Conservation (phyloP, 2,329 filamentous ascomycete species). For the Aspergillus pseudoviridinutans region DNA sequence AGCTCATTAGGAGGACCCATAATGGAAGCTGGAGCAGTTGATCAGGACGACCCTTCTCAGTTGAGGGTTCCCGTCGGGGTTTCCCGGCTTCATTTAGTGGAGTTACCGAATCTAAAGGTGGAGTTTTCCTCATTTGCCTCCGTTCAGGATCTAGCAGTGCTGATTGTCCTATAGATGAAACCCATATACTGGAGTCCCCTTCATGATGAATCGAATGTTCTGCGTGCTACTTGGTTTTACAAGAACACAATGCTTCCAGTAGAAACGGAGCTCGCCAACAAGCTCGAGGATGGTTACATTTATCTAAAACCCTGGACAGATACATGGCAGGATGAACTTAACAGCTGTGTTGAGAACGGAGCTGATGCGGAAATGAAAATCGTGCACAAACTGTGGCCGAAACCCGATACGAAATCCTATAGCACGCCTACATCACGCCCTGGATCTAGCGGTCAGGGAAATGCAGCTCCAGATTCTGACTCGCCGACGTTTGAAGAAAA, state of each 20-base stretch:
- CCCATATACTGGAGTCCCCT: conserved; percentile 97
- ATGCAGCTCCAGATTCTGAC: conserved; percentile 1
- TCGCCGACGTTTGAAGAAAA: conserved; percentile 32
- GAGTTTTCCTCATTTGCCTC: neutral
- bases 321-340: conserved; percentile 88
- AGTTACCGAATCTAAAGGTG: conserved; percentile 65
- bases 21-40: conserved; percentile 10
- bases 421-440: conserved; percentile 26
- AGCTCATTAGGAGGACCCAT: conserved; percentile 9
- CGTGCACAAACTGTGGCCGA: conserved; percentile 75
- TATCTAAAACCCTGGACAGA: conserved; percentile 85
- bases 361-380: conserved; percentile 89
- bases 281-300: conserved; percentile 84
- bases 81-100: conserved; percentile 84
- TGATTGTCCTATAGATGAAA: conserved; percentile 63
- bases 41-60: conserved; percentile 29
- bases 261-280: conserved; percentile 80
- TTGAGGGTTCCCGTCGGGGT: conserved; percentile 77
- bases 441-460: conserved; percentile 18
- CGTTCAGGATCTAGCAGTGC: neutral
- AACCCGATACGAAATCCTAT: conserved; percentile 41
- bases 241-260: conserved; percentile 91
- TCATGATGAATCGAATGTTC: conserved; percentile 78
- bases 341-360: conserved; percentile 85
- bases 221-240: conserved; percentile 95